Evolutionary conservation across 2,329 filamentous ascomycete genomes (phyloP), one percentile per base, ranked within the genome.

Genomic region (Aspergillus aculeatinus): DNA sequence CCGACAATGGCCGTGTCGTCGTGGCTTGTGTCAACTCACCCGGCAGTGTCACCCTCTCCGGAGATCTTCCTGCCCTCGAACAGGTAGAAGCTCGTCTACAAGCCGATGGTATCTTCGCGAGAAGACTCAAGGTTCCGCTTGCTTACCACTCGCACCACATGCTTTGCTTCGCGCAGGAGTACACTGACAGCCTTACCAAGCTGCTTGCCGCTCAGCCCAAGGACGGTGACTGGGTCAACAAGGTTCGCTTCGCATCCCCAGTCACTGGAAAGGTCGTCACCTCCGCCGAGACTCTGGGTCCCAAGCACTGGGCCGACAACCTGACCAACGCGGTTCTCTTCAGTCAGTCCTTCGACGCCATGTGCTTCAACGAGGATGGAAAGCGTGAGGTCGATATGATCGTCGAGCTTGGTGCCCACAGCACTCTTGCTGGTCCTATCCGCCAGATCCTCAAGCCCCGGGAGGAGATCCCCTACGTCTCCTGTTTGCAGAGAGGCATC

Each of bases 391-490:
- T 31, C n/a, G n/a, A 27, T n/a, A 14, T 68, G 6, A 48, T 75
- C 9, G 52, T 75, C 27, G 73, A 75, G 44, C 66, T 75, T 19
- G 72, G 73, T 0, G 71, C 73, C 19, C 73, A 75, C 49, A 62
- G 65, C 4, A 69, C 71, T 9, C 59, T 75, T 9, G 63, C 65
- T 23, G 70, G 71, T 9, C 70, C 71, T 0, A 67, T 74, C 9
- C 68, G 67, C 42, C 67, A 75, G 21, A 71, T 65, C 5, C 31
- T 74, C 33, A 50, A 48, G 10, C 16, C 27, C 10, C 31, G n/a
- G 23, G 16, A 49, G 27, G 25, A 50, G 14, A 29, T 51, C 49
- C n/a, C 49, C 10, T 70, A 51, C 29, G n/a, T 51, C 16, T 51
- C 49, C 19, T n/a, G n/a, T 10, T 16, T 51, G 29, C 49, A 29